Evolutionary conservation across 2,329 filamentous ascomycete species (phyloP), one percentile per base, ranked within the genome.

Genomic region (Ustulina deusta): DNA sequence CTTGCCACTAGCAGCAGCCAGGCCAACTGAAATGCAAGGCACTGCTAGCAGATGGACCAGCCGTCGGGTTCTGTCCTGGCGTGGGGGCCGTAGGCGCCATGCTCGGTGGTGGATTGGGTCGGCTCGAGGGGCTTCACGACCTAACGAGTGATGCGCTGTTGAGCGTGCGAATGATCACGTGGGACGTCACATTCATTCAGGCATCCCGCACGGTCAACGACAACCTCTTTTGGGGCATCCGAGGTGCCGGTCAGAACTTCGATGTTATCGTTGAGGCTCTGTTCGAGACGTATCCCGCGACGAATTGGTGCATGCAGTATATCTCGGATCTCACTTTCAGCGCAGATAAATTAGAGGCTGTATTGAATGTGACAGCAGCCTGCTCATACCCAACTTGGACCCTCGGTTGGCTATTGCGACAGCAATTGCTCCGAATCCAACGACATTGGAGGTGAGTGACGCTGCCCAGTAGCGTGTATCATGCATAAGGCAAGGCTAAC

Each of bases 171-270:
- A 11, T 61, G n/a, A 25, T 27, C 3, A 20, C 20, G 6, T 49
- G 44, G 29, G 27, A 42, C 13, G 59, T 48, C 17, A 46, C n/a
- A 7, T 29, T 32, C 13, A 15, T 61, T 6, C 3, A 40, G 3
- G 48, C 27, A 4, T 61, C 59, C 1, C 6, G 27, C 3, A 36
- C n/a, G 2, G 11, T 17, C 17, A 29, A 61, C 15, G 1, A 2
- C 3, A 48, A 61, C 38, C n/a, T 61, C 1, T 61, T 61, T 17
- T 61, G 59, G 59, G 59, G 17, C 2, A 25, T 61, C 1, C 36
- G 48, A 6, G 59, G 59, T 9, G 59, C 59, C 36, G 59, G 59
- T 4, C 44, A 17, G 1, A 61, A 61, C 13, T 55, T 61, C n/a
- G 59, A 48, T 2, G 4, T 61, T 3, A 17, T 61, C 25, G 11